Percentiles rank a stretch among this genome's conserved stretches.
phyloP scores from a whole-genome alignment of 2,329 filamentous ascomycete species.

The Alternaria arbusti region DNA sequence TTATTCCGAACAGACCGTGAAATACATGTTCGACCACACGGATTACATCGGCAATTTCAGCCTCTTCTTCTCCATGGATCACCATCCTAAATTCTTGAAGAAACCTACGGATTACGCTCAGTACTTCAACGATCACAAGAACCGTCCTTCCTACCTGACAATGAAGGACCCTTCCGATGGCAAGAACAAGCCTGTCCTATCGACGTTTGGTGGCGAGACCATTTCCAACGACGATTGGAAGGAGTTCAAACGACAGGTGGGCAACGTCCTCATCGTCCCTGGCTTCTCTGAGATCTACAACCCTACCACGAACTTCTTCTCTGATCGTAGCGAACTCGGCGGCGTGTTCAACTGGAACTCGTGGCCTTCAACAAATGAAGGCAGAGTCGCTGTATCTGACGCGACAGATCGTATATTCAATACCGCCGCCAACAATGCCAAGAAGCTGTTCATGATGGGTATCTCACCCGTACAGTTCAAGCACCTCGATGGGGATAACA shows the following conservation, averaged over 20 bases:
- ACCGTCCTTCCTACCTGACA: conserved; percentile 34
- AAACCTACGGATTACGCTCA: conserved; percentile 34
- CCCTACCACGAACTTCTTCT: conserved; percentile 30
- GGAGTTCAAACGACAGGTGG: conserved; percentile 34
- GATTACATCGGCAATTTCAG: conserved; percentile 33
- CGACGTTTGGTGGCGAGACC: conserved; percentile 41
- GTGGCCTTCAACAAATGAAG: conserved; percentile 34
- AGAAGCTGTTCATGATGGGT: conserved; percentile 51
- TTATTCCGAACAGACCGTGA: conserved; percentile 38
- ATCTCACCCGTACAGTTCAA: conserved; percentile 51
- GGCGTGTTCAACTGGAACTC: conserved; percentile 50
- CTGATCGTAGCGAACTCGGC: conserved; percentile 34
- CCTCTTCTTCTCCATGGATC: conserved; percentile 40
- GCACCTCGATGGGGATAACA: conserved; percentile 23
- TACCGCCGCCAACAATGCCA: conserved; percentile 31
- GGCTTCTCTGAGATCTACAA: conserved; percentile 33
- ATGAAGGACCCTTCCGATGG: conserved; percentile 17
- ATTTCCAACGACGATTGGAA: conserved; percentile 24
- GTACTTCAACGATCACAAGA: conserved; percentile 31
- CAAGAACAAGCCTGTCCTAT: conserved; percentile 35
- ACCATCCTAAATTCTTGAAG: conserved; percentile 18
- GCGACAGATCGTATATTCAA: conserved; percentile 39
- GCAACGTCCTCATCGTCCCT: conserved; percentile 40
- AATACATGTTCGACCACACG: conserved; percentile 41
- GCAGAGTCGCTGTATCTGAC: conserved; percentile 33